A percentile compares a stretch with the other conserved stretches of the same genome.
Evolutionary conservation across 148 eudicot species (phyloP).

Genomic region (Silene uniflora): DNA sequence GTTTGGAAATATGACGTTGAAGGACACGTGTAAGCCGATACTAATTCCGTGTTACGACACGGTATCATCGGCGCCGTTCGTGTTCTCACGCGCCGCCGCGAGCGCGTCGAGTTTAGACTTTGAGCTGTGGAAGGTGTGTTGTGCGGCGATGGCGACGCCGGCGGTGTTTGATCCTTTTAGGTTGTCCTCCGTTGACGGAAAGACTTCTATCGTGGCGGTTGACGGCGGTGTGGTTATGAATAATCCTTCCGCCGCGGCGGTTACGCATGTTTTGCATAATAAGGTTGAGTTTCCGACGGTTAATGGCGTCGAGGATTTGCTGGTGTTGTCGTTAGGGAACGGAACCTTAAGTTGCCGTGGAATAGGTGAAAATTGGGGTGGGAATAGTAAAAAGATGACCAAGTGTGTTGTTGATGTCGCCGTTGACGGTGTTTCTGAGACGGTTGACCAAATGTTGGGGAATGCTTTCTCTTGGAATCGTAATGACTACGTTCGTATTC

Average conservation of each 20-base stretch:
- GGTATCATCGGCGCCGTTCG: conserved; percentile 66
- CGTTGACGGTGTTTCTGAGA: conserved; percentile 90
- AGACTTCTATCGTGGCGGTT: conserved; percentile 43
- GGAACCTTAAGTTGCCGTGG: conserved; percentile 31
- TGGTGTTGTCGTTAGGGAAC: conserved; percentile 60
- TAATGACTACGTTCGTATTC: conserved; percentile 76
- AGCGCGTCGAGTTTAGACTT: conserved; percentile 52
- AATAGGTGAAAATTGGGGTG: conserved; percentile 14
- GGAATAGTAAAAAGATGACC: conserved; percentile 30
- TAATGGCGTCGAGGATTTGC: conserved; percentile 60
- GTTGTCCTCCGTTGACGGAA: conserved; percentile 44
- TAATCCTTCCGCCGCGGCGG: conserved; percentile 67
- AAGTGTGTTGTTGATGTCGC: conserved; percentile 54
- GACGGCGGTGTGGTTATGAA: conserved; percentile 85
- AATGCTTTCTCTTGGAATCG: conserved; percentile 84
- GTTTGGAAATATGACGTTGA: conserved; percentile 37
- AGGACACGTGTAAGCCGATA: conserved; percentile 74
- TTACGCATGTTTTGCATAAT: conserved; percentile 65
- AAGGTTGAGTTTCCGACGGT: conserved; percentile 65
- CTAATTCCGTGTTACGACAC: conserved; percentile 65
- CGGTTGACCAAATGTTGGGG: conserved; percentile 82
- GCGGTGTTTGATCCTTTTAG: conserved; percentile 48
- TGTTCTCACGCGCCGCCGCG: conserved; percentile 77
- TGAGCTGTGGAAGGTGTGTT: conserved; percentile 67
- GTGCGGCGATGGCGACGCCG: conserved; percentile 68